Base-by-base conservation (phyloP, 139 green algal species). In the Ulvella scutata region DNA sequence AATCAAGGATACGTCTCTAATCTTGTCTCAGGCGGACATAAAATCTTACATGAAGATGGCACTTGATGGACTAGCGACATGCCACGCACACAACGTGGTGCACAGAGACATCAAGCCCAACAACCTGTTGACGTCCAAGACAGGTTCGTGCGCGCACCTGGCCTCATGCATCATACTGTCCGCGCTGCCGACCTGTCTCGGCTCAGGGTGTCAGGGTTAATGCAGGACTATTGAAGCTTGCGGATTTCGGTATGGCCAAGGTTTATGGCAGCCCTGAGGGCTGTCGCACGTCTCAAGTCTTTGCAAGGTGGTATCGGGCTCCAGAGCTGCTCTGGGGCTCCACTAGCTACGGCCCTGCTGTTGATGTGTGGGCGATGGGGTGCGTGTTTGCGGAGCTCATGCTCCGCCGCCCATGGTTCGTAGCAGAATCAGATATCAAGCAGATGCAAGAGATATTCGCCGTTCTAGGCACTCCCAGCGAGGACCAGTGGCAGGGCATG, bases 41-140 rank as follows among this genome's bases (percentile, higher is more conserved):
- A 97, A 97, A 75, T 72, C 82, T 3, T 97, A 96, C 88, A 89
- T 97, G 85, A 76, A 85, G 36, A 87, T 88, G 84, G 67, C 92
- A 9, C 80, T 96, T 38, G 29, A 72, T 7, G 85, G 79, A 4
- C 81, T 97, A 72, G 77, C 75, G 0, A 76, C 79, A 17, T 95
- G 90, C 76, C 91, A 97, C 81, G 43, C 43, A 73, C 62, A 43
- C 26, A 17, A 80, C 33, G 84, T 96, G 31, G 79, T 96, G 38
- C 90, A 95, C 83, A 80, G 91, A 3, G 91, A 96, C 76, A 80
- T 97, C 75, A 96, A 97, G 81, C 92, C 92, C 33, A 94, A 95
- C 84, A 97, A 97, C 84, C 88, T 94, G 51, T 85, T 97, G 35
- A 79, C 93, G 2, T 79, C 86, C 3, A 35, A 80, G 1, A 39